Evolutionary conservation across 192 early-diverging fungal species (phyloP), one percentile per base, ranked within the genome.

Genomic region (Gigaspora rosea): DNA sequence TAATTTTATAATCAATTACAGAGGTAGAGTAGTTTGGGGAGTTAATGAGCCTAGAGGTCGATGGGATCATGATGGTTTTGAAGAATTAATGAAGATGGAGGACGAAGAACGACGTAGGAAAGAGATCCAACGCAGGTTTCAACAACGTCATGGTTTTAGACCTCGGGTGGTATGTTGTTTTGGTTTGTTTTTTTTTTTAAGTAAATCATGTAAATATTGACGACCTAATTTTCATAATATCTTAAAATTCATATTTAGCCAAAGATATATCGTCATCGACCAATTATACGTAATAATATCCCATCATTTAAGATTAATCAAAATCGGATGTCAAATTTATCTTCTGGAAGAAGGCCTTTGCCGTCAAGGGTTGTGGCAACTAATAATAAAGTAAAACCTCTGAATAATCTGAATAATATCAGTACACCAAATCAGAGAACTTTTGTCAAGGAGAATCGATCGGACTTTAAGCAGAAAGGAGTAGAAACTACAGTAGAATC

Each of bases 1-100:
- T 46, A 27, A n/a, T 47, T 47, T n/a, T 36, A n/a, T 48, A 10
- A 3, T n/a, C 41, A 47, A 41, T 73, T 35, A 10, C 51, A 73
- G 49, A 69, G 48, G 49, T 50, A 77, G 46, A 59, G 69, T 35
- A 41, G 71, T 56, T n/a, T 59, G 46, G 62, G 52, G 63, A 32
- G 35, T 35, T 52, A 36, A 59, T 27, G 20, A 58, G 2, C 74
- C 74, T 9, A 65, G 79, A 36, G 82, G 77, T 51, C 73, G 78
- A 49, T 88, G 87, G 87, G 81, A 79, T 73, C 87, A 88, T 59
- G 81, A 82, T 51, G 87, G 87, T 0, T 88, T 78, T 70, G 84
- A 88, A n/a, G 82, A 86, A 65, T 63, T 88, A 52, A 76, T 85
- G 81, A 80, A 74, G 46, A 79, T 85, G 2, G 84, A 88, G 69